phyloP scores from a whole-genome alignment of 176 grass and related monocot species.

The Triticum dicoccoides region DNA sequence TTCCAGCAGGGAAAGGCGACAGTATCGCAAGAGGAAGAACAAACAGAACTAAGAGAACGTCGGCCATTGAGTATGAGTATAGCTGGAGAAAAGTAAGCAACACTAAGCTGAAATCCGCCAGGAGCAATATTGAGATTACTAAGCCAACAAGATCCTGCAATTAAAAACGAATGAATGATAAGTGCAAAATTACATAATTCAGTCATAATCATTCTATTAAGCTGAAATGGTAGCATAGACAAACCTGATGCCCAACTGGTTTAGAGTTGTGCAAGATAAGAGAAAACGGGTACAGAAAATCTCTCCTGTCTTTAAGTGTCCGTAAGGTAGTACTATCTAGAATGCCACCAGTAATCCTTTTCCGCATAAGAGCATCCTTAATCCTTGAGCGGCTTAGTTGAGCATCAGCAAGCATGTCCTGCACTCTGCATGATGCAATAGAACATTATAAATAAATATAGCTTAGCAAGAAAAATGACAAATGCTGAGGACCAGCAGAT shows the following conservation, averaged over 20 bases:
- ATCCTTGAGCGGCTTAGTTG: constrained; percentile 48
- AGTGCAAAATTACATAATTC: constrained; percentile 22
- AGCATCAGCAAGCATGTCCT: constrained; percentile 42
- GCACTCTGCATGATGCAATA: constrained; percentile 48
- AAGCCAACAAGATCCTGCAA: constrained; percentile 98
- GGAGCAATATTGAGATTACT: constrained; percentile 90
- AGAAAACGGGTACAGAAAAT: constrained; percentile 90
- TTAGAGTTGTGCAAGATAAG: constrained; percentile 94
- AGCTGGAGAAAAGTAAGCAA: constrained; percentile 95
- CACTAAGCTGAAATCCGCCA: constrained; percentile 95
- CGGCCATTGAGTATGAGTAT: constrained; percentile 92
- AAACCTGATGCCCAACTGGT: constrained; percentile 96
- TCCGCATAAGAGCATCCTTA: constrained; percentile 57
- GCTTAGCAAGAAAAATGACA: not conserved
- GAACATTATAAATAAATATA: constrained; percentile 27
- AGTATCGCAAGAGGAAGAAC: constrained; percentile 97
- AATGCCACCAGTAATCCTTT: constrained; percentile 82
- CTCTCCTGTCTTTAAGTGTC: constrained; percentile 80
- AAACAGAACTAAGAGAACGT: constrained; percentile 93
- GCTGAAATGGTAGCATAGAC: not conserved
- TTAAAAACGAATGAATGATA: constrained; percentile 32
- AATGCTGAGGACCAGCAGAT: constrained; percentile 16
- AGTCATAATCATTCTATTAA: not conserved
- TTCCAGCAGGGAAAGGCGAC: constrained; percentile 96
- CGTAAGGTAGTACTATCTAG: constrained; percentile 69